A percentile compares a stretch with the other conserved stretches of the same genome.
phyloP scores from a whole-genome alignment of 805 yeast species.

The Groenewaldozyma tartarivorans region DNA sequence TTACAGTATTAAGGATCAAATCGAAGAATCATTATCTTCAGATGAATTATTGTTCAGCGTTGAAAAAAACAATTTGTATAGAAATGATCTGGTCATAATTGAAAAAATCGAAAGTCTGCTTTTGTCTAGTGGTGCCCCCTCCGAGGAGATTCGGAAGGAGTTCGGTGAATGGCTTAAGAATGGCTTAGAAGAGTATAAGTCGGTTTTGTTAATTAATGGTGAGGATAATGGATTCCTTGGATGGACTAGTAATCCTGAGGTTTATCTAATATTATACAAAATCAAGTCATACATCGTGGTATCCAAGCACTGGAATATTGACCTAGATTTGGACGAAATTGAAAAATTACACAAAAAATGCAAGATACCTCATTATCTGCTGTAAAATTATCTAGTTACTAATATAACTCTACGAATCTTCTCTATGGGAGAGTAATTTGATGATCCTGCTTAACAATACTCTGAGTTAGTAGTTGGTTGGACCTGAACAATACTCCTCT shows the following conservation, averaged over 20 bases:
- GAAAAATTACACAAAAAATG: too few relatives aligned
- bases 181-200: background rate
- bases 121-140: background rate
- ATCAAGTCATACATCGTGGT: background rate
- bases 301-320: conserved; percentile 1
- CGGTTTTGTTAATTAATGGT: background rate
- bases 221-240: conserved; percentile 1
- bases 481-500: conserved; percentile 54
- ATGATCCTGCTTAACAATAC: conserved; percentile 18
- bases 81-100: conserved; percentile 35
- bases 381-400: too few relatives aligned
- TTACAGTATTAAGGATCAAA: conserved; percentile 14
- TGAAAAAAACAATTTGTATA: conserved; percentile 61
- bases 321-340: background rate
- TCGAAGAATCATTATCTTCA: conserved; percentile 14
- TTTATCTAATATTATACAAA: conserved; percentile 1
- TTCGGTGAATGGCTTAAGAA: conserved; percentile 5
- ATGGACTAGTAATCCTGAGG: conserved; percentile 4
- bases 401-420: too few relatives aligned
- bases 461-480: conserved; percentile 43
- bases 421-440: conserved; percentile 2
- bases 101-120: conserved; percentile 6
- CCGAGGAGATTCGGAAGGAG: background rate
- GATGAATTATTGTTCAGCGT: conserved; percentile 45
- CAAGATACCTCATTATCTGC: too few relatives aligned